Conservation (phyloP, 139 green algal species). For the Chlorella sp. region DNA sequence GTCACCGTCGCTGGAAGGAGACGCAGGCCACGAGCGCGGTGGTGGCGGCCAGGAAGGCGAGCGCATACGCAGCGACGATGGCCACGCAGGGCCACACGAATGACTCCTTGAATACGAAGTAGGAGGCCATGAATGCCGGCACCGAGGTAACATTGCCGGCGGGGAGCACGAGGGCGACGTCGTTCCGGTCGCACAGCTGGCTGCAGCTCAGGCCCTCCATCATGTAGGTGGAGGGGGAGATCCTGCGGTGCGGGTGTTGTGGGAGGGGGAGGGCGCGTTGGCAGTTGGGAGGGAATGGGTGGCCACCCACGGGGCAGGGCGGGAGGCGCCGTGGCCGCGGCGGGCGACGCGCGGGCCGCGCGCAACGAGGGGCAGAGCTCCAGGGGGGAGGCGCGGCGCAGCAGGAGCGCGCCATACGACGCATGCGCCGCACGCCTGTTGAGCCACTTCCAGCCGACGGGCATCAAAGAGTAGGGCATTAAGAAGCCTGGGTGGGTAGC, state of each 20-base stretch:
- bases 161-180: constrained; percentile 14
- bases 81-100: constrained; percentile 51
- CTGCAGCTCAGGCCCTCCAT: neutral
- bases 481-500: constrained; percentile 56
- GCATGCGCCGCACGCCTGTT: too few relatives aligned
- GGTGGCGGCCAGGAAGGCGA: constrained; percentile 38
- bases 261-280: neutral
- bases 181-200: constrained; percentile 25
- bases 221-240: too few relatives aligned
- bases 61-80: constrained; percentile 53
- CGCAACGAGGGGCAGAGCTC: neutral
- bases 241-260: neutral
- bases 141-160: constrained; percentile 30
- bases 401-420: constrained; percentile 52
- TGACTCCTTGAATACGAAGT: constrained; percentile 66
- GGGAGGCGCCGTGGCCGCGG: too few relatives aligned
- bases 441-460: constrained; percentile 69
- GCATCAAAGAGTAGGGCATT: constrained; percentile 75
- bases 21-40: constrained; percentile 62
- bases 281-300: neutral
- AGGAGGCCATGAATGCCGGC: constrained; percentile 34
- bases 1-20: constrained; percentile 66
- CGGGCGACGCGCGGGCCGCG: neutral
- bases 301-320: neutral
- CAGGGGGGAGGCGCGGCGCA: constrained; percentile 7